These are phyloP conservation scores for Candida michaelii DNA, from an alignment of 805 yeast species.

Conservation along the genomic window DNA sequence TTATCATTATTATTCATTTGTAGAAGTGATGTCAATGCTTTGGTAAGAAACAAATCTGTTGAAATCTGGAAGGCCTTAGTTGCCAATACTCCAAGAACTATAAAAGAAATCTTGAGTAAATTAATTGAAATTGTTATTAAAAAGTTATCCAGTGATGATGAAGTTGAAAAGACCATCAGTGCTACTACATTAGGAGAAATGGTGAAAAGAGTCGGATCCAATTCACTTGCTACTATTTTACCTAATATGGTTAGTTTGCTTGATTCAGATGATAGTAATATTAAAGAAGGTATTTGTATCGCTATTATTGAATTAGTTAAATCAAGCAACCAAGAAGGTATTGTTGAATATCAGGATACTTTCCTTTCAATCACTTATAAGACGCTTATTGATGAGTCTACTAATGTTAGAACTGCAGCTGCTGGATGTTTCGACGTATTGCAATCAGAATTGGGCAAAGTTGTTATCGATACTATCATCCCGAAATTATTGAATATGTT, in stretches of 20 bases:
- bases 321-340: slow-evolving; percentile 62
- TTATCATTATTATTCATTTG: slow-evolving; percentile 87
- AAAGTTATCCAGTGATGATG: slow-evolving; percentile 80
- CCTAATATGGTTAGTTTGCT: slow-evolving; percentile 77
- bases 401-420: slow-evolving; percentile 83
- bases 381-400: slow-evolving; percentile 73
- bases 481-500: slow-evolving; percentile 75
- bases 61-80: slow-evolving; percentile 97
- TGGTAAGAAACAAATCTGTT: slow-evolving; percentile 84
- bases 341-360: slow-evolving; percentile 61
- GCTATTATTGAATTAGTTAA: slow-evolving; percentile 84
- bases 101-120: slow-evolving; percentile 86
- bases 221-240: slow-evolving; percentile 76
- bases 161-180: slow-evolving; percentile 77
- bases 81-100: slow-evolving; percentile 91
- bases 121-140: slow-evolving; percentile 78
- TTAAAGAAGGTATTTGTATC: slow-evolving; percentile 91
- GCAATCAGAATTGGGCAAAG: slow-evolving; percentile 77
- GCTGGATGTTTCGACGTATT: slow-evolving; percentile 87
- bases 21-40: slow-evolving; percentile 85
- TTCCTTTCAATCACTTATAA: slow-evolving; percentile 75
- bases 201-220: slow-evolving; percentile 90
- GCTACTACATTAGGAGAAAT: slow-evolving; percentile 93
- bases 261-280: slow-evolving; percentile 52
- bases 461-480: slow-evolving; percentile 83